These are phyloP conservation scores for Nasturtium officinale DNA, from an alignment of 345 rosid genomes.

Conservation along the genomic window DNA sequence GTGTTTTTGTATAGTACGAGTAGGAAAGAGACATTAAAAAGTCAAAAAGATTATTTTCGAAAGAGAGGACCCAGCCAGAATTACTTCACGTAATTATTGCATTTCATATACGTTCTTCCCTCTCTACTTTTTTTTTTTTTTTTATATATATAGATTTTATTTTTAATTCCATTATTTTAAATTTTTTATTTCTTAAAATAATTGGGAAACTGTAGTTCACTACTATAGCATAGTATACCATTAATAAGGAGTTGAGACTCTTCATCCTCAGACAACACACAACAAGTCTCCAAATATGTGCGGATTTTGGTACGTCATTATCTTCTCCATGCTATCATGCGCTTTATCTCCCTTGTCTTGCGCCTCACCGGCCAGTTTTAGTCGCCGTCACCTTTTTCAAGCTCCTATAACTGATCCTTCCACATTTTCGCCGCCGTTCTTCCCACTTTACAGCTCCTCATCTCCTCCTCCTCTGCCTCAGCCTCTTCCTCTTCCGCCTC, in stretches of 20 bases:
- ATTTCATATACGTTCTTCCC: slow-evolving; percentile 37
- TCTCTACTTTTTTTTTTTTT: not conserved
- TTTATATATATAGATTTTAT: not conserved
- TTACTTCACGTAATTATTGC: slow-evolving; percentile 39
- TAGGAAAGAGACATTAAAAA: slow-evolving; percentile 28
- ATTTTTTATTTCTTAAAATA: not conserved
- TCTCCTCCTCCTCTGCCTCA: slow-evolving; percentile 30
- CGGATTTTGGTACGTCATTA: slow-evolving; percentile 8
- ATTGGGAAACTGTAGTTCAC: slow-evolving; percentile 7
- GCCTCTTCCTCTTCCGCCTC: slow-evolving; percentile 57
- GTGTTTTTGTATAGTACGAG: not conserved
- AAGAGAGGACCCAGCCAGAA: slow-evolving; percentile 34
- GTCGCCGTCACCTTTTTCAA: slow-evolving; percentile 32
- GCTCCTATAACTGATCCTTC: slow-evolving; percentile 27
- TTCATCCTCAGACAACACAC: slow-evolving; percentile 30
- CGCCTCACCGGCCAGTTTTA: slow-evolving; percentile 24
- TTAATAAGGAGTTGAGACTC: not conserved
- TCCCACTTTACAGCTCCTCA: slow-evolving; percentile 37
- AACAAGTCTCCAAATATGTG: slow-evolving; percentile 21
- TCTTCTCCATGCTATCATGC: slow-evolving; percentile 33
- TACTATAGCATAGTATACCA: not conserved
- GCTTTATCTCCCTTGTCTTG: not conserved
- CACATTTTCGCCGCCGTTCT: slow-evolving; percentile 39
- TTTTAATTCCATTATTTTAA: not conserved
- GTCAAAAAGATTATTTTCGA: slow-evolving; percentile 46